Base-by-base conservation (phyloP, 129 eudicot genomes). In the Tanacetum coccineum region DNA sequence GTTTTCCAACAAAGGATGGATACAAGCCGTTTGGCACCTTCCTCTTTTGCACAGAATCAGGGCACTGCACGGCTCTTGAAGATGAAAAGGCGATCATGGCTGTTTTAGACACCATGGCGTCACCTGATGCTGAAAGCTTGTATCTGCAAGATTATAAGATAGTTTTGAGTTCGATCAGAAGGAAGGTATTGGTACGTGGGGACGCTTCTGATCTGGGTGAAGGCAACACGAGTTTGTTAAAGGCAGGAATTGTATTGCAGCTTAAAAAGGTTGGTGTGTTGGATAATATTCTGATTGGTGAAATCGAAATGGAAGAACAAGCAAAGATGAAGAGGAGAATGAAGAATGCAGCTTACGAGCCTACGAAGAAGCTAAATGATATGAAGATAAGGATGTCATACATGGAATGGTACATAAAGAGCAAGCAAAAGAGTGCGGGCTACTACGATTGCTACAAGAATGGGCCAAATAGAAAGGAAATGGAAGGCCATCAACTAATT, bases 1-100 rank as follows among this genome's bases (percentile, higher is more conserved):
- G 53, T 22, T 79, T 70, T 36, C 21, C 76, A 60, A 47, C 78
- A 18, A 21, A 10, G 30, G 32, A 18, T 60, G 4, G 0, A 15
- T 84, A 81, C 79, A 76, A 60, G 78, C 87, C 91, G 7, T 76
- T 85, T 32, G 91, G 91, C 21, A 79, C 82, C 25, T 54, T 59
- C 46, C 76, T 81, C 2, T 72, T 81, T 4, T 79, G 84, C 58
- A 70, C 76, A 14, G 80, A 85, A 26, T 69, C 76, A 4, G 84
- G 87, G 12, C 71, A 82, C 14, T 59, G 51, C 48, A 13, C 80
- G 12, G 70, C 79, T 70, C 81, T 76, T 18, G 84, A 81, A 9
- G 78, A 85, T 39, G 76, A 80, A 9, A 65, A 76, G 7, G 52
- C 81, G 26, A 57, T 73, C 54, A 59, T 72, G 49, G 74, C 59